Conservation (phyloP, 495 filamentous ascomycete genomes). For the Aspergillus ellipticus region DNA sequence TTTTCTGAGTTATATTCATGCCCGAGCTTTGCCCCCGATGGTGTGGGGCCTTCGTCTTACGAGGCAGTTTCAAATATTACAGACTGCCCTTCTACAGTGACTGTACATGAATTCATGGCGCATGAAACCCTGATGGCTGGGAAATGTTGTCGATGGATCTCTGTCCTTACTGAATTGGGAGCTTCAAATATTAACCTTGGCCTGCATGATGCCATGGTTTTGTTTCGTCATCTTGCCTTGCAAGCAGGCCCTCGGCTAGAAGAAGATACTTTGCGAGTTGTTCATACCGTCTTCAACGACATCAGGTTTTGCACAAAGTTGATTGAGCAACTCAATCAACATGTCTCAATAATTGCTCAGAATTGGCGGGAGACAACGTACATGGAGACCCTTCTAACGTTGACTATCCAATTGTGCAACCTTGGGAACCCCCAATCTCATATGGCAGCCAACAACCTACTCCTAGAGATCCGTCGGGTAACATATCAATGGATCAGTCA, state of each 20-base stretch:
- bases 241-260: slow-evolving; percentile 39
- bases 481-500: slow-evolving; percentile 39
- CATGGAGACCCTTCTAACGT: slow-evolving; percentile 34
- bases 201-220: slow-evolving; percentile 34
- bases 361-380: slow-evolving; percentile 49
- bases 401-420: slow-evolving; percentile 36
- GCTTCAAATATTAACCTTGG: slow-evolving; percentile 48
- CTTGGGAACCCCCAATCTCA: slow-evolving; percentile 13
- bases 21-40: slow-evolving; percentile 13
- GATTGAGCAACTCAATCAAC: slow-evolving; percentile 25
- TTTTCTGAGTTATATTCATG: slow-evolving; percentile 21
- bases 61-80: slow-evolving; percentile 42
- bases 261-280: slow-evolving; percentile 12
- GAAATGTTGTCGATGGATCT: slow-evolving; percentile 46
- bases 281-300: slow-evolving; percentile 30
- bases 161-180: slow-evolving; percentile 47
- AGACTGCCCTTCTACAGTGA: slow-evolving; percentile 37
- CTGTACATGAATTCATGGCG: slow-evolving; percentile 49
- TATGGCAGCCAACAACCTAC: slow-evolving; percentile 3
- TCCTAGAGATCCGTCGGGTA: slow-evolving; percentile 22
- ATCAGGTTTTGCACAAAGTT: slow-evolving; percentile 20
- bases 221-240: slow-evolving; percentile 45
- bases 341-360: slow-evolving; percentile 29
- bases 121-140: slow-evolving; percentile 42
- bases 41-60: slow-evolving; percentile 23